Percentiles rank a stretch among this genome's conserved stretches.
These are phyloP conservation scores for Diaporthe sp. DNA, from an alignment of 2,329 filamentous ascomycete species.

Conservation along the genomic window DNA sequence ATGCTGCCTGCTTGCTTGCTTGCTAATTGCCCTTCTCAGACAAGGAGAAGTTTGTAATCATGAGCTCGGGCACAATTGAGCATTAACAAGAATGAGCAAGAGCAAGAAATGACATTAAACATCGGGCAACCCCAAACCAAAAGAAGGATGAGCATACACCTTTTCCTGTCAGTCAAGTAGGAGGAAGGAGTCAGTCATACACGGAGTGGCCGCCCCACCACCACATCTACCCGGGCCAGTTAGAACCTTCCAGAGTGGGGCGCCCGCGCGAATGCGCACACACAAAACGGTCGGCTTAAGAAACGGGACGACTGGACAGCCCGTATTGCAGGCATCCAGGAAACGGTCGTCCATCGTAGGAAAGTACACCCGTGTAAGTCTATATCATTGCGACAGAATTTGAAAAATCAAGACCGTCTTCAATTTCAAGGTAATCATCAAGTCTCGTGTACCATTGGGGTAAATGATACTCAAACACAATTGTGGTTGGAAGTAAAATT, in stretches of 20 bases:
- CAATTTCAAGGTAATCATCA: neutral
- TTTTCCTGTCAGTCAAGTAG: conserved; percentile 12
- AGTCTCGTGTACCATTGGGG: neutral
- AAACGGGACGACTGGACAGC: neutral
- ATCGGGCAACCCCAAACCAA: neutral
- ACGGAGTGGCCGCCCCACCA: conserved; percentile 20
- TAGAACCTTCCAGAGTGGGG: conserved; percentile 35
- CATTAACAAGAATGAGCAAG: conserved; percentile 37
- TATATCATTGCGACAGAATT: too few relatives aligned
- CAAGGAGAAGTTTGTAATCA: conserved; percentile 4
- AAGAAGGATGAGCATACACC: conserved; percentile 25
- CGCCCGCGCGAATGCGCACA: conserved; percentile 25
- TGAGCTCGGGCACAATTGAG: conserved; percentile 35
- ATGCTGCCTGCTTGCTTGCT: conserved; percentile 1
- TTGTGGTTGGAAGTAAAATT: too few relatives aligned
- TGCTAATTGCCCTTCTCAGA: neutral
- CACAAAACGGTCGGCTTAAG: neutral
- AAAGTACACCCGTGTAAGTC: too few relatives aligned
- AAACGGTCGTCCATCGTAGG: neutral
- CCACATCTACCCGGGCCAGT: conserved; percentile 24
- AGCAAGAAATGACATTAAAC: conserved; percentile 11
- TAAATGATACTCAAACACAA: too few relatives aligned
- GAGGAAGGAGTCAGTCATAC: conserved; percentile 36
- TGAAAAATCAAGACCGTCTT: neutral
- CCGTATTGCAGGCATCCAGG: neutral